Evolutionary conservation across 371 early-diverging fungal species (phyloP).

Genomic region (Coemansia sp.): DNA sequence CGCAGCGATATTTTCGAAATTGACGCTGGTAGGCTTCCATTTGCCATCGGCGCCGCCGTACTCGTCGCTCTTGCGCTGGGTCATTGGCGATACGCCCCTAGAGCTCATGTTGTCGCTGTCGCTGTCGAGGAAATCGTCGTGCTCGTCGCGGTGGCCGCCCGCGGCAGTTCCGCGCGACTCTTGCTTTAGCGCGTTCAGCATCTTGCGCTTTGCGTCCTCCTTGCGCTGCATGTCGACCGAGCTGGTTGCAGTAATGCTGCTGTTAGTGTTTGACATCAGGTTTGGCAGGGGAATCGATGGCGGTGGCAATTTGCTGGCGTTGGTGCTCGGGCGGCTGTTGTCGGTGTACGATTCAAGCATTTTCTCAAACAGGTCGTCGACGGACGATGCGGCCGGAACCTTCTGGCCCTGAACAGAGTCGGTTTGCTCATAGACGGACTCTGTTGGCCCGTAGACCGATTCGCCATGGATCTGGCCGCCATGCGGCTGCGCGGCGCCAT

Average conservation of each 20-base stretch:
- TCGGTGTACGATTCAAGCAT: slow-evolving; percentile 28
- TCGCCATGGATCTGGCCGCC: too few species aligned
- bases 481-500: too few species aligned
- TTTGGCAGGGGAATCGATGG: slow-evolving; percentile 10
- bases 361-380: slow-evolving; percentile 17
- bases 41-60: neutral
- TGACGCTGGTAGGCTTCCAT: slow-evolving; percentile 32
- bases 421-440: neutral
- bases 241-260: neutral
- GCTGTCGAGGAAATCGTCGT: slow-evolving; percentile 39
- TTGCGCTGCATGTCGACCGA: slow-evolving; percentile 7
- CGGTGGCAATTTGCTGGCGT: neutral
- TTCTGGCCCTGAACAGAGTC: too few species aligned
- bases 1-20: slow-evolving; percentile 38
- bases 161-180: neutral
- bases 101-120: slow-evolving; percentile 30
- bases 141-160: slow-evolving; percentile 1
- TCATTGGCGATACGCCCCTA: slow-evolving; percentile 1
- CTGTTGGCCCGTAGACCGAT: neutral
- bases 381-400: slow-evolving; percentile 7
- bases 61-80: neutral
- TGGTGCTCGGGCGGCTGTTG: slow-evolving; percentile 1
- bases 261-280: neutral
- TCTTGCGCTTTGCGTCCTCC: slow-evolving; percentile 30
- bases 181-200: slow-evolving; percentile 4